Evolutionary conservation across 495 filamentous ascomycete genomes (phyloP).

Genomic region (Neurospora sp.): DNA sequence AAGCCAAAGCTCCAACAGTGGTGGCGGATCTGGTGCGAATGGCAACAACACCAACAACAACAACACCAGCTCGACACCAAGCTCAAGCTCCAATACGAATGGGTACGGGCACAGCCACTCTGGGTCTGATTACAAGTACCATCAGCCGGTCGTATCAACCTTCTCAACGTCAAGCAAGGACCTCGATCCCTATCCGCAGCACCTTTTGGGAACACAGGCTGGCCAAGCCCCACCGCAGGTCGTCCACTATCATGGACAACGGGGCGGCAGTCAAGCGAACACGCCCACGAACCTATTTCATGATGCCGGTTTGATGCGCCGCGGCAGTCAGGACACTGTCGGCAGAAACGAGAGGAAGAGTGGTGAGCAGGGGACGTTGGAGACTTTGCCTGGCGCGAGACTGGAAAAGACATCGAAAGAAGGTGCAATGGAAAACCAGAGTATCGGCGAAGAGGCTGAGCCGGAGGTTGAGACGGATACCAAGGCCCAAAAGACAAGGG

Average conservation of each 20-base stretch:
- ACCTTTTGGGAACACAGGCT: constrained; percentile 46
- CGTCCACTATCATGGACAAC: constrained; percentile 49
- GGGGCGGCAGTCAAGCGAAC: constrained; percentile 50
- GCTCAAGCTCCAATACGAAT: not conserved
- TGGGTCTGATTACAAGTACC: constrained; percentile 38
- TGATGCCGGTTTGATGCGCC: constrained; percentile 23
- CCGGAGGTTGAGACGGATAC: not conserved
- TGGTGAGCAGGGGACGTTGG: constrained; percentile 16
- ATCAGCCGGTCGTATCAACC: constrained; percentile 58
- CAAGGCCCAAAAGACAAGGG: not conserved
- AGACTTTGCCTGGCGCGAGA: constrained; percentile 30
- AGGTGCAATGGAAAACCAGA: not conserved
- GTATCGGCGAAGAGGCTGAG: not conserved
- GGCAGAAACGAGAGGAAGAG: constrained; percentile 18
- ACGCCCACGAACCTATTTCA: constrained; percentile 43
- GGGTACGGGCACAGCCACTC: not conserved
- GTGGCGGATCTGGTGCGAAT: constrained; percentile 12
- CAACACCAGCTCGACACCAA: constrained; percentile 19
- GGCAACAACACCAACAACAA: constrained; percentile 12
- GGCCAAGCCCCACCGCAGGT: constrained; percentile 53
- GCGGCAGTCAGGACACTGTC: constrained; percentile 31
- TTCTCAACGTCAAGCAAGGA: constrained; percentile 71
- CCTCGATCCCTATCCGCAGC: constrained; percentile 59
- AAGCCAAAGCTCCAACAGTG: constrained; percentile 20
- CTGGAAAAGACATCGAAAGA: constrained; percentile 8